A percentile compares a stretch with the other conserved stretches of the same genome.
Evolutionary conservation across 257 asterid species (phyloP).

Genomic region (Solanum stenotomum): DNA sequence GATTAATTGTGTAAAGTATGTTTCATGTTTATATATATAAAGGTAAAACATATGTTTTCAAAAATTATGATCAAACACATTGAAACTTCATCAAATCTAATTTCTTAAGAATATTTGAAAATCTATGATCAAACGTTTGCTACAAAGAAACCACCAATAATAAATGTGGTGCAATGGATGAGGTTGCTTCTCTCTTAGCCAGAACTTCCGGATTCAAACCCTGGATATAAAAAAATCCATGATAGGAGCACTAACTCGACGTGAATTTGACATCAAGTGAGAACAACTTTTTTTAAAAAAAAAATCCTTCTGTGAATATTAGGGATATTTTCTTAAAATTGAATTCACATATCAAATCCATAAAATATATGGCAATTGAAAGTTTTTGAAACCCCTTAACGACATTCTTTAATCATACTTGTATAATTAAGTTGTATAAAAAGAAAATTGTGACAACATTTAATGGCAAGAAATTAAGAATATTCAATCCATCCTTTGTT

Average conservation of each 20-base stretch:
- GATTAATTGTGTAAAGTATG: too few relatives aligned
- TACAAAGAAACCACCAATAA: too few relatives aligned
- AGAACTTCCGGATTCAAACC: fast-evolving
- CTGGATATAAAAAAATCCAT: too few relatives aligned
- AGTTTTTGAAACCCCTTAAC: not conserved
- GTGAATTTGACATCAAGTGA: too few relatives aligned
- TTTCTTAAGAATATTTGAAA: too few relatives aligned
- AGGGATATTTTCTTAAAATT: not conserved
- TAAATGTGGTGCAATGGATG: not conserved
- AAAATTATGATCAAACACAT: not conserved
- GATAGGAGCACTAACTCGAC: too few relatives aligned
- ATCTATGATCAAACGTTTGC: not conserved
- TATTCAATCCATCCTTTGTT: not conserved
- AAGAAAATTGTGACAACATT: not conserved
- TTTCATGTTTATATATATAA: too few relatives aligned
- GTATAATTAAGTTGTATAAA: not conserved
- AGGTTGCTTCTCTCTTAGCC: not conserved
- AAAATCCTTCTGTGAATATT: too few relatives aligned
- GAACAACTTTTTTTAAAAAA: too few relatives aligned
- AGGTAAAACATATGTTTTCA: too few relatives aligned
- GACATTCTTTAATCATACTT: not conserved
- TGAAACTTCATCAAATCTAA: too few relatives aligned
- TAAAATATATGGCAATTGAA: not conserved
- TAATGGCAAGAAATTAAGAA: not conserved
- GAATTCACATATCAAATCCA: not conserved